phyloP scores from a whole-genome alignment of 768 basidiomycete species.

The Boletus pseudo-olivaceus region DNA sequence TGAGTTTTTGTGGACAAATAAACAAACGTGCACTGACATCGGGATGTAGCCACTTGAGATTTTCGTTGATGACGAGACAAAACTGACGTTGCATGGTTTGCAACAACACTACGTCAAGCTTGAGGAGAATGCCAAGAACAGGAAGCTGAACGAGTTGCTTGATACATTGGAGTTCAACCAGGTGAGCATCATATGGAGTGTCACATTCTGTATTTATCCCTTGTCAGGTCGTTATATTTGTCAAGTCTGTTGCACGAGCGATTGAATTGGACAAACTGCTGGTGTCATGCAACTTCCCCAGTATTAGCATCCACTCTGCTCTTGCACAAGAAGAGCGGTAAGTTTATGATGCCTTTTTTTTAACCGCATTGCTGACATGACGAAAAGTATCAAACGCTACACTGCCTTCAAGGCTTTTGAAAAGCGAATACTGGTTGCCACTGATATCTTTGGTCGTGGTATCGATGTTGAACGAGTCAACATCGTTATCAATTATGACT shows the following conservation, averaged over 20 bases:
- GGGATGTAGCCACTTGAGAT: conserved; percentile 89
- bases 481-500: conserved; percentile 99
- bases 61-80: conserved; percentile 99
- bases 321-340: conserved; percentile 95
- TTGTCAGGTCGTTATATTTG: conserved; percentile 93
- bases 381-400: conserved; percentile 81
- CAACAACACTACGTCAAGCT: conserved; percentile 99
- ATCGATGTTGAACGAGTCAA: conserved; percentile 99
- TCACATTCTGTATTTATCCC: conserved; percentile 1
- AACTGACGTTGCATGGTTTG: conserved; percentile 93
- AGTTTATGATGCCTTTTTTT: conserved; percentile 26
- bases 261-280: conserved; percentile 95
- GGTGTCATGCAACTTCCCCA: conserved; percentile 97
- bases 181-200: conserved; percentile 37
- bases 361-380: conserved; percentile 2
- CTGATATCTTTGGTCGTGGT: conserved; percentile 98
- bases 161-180: conserved; percentile 99
- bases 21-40: not conserved
- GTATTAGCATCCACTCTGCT: conserved; percentile 95
- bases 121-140: conserved; percentile 92
- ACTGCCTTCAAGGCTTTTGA: conserved; percentile 99
- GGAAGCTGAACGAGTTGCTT: conserved; percentile 93
- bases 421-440: conserved; percentile 97
- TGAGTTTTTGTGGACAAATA: conserved; percentile 38
- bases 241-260: conserved; percentile 96